Percentiles rank a stretch among this genome's conserved stretches.
phyloP scores from a whole-genome alignment of 257 asterid genomes.

The Rehmannia glutinosa region DNA sequence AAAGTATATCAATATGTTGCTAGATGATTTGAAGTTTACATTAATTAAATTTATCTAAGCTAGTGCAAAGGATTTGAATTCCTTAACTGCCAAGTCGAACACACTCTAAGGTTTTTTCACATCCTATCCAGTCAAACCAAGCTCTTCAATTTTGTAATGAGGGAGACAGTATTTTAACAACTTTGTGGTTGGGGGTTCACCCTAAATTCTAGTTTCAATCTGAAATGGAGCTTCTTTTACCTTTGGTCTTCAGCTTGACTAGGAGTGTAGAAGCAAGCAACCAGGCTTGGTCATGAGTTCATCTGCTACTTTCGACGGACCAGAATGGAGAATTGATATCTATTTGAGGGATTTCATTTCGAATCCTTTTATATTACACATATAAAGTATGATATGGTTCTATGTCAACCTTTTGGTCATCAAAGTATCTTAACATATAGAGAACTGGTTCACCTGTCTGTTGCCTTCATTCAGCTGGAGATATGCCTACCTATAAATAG shows the following conservation, averaged over 20 bases:
- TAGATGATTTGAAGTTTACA: not conserved
- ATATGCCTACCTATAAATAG: not conserved
- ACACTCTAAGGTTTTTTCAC: not conserved
- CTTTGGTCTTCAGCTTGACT: not conserved
- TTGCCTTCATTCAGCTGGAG: not conserved
- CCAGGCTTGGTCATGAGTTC: not conserved
- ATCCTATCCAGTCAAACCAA: not conserved
- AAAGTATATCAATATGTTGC: not conserved
- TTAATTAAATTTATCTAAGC: not conserved
- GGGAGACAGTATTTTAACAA: not conserved
- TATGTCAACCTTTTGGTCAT: not conserved
- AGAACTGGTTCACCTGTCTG: not conserved
- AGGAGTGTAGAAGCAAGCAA: not conserved
- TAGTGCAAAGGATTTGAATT: not conserved
- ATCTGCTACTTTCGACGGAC: not conserved
- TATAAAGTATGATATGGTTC: too few species aligned
- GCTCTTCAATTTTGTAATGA: not conserved
- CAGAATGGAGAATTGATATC: not conserved
- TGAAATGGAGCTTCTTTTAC: not conserved
- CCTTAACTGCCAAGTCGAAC: not conserved
- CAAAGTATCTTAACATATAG: not conserved
- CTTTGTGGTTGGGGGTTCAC: not conserved
- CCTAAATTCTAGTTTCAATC: not conserved
- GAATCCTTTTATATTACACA: not conserved
- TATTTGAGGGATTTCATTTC: not conserved